Evolutionary conservation across 1,284 basidiomycete species (phyloP).

Genomic region (Boletus albobrunnescens): DNA sequence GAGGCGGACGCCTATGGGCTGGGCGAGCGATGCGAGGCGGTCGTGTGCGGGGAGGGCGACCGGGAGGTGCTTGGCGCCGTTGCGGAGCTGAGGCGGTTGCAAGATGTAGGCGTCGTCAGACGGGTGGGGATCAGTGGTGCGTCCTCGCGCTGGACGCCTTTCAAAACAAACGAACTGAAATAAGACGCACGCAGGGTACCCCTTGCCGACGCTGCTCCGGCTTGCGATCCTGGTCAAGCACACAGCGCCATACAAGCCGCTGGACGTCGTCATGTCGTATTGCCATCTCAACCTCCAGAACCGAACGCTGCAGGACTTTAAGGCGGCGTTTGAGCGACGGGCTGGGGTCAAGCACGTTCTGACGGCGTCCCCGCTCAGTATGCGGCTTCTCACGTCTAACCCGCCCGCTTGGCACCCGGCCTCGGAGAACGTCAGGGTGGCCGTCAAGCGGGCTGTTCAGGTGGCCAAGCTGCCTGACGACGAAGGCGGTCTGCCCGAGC

Average conservation of each 20-base stretch:
- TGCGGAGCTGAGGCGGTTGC: slow-evolving; percentile 67
- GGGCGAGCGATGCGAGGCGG: slow-evolving; percentile 52
- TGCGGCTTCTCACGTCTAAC: slow-evolving; percentile 79
- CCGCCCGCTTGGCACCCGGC: slow-evolving; percentile 88
- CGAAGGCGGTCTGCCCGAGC: slow-evolving; percentile 47
- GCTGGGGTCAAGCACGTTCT: slow-evolving; percentile 71
- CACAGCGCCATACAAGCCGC: slow-evolving; percentile 57
- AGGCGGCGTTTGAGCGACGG: slow-evolving; percentile 55
- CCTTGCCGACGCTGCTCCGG: slow-evolving; percentile 85
- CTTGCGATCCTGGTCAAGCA: slow-evolving; percentile 73
- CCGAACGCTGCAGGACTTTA: slow-evolving; percentile 58
- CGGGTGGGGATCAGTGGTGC: slow-evolving; percentile 84
- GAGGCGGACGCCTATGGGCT: slow-evolving; percentile 62
- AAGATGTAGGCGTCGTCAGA: slow-evolving; percentile 75
- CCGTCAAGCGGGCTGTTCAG: slow-evolving; percentile 27
- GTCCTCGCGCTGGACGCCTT: slow-evolving; percentile 19
- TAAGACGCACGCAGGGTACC: slow-evolving; percentile 57
- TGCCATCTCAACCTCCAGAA: slow-evolving; percentile 88
- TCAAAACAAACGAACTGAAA: too few species aligned
- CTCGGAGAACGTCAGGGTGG: slow-evolving; percentile 46
- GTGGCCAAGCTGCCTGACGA: slow-evolving; percentile 23
- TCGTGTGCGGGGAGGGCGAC: slow-evolving; percentile 75
- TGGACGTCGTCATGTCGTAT: slow-evolving; percentile 84
- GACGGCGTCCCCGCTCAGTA: slow-evolving; percentile 86
- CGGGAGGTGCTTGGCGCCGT: slow-evolving; percentile 73